Evolutionary conservation across 2,329 filamentous ascomycete genomes (phyloP).

Genomic region (Rhytidhysteron rufulum): DNA sequence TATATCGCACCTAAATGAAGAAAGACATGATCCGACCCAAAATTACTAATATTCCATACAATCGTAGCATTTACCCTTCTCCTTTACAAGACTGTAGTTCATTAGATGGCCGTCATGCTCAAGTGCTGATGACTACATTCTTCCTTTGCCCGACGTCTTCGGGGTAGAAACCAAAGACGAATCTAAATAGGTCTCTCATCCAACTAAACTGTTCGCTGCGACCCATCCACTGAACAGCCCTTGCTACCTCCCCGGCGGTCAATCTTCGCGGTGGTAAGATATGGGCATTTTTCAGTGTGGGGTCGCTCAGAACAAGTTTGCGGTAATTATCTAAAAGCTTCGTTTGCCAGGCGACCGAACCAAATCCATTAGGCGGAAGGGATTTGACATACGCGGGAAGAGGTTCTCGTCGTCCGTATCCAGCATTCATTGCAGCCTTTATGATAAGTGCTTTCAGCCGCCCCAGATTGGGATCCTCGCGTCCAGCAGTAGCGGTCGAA

Average conservation of each 20-base stretch:
- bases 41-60: background rate
- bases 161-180: constrained; percentile 79
- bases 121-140: constrained; percentile 57
- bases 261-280: constrained; percentile 58
- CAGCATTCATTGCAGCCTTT: constrained; percentile 80
- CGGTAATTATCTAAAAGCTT: constrained; percentile 75
- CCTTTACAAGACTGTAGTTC: no score
- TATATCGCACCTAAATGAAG: constrained; percentile 19
- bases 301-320: constrained; percentile 71
- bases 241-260: constrained; percentile 71
- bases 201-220: constrained; percentile 71
- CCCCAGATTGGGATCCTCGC: constrained; percentile 72
- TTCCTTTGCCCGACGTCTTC: constrained; percentile 72
- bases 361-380: constrained; percentile 74
- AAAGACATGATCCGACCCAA: constrained; percentile 2
- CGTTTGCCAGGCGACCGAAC: constrained; percentile 65
- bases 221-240: constrained; percentile 73
- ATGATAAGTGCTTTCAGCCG: constrained; percentile 76
- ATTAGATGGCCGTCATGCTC: constrained; percentile 1
- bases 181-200: constrained; percentile 73
- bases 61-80: background rate
- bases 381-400: constrained; percentile 74
- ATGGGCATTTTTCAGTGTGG: constrained; percentile 51
- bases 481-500: constrained; percentile 63
- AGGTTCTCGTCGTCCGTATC: constrained; percentile 63